These are phyloP conservation scores for Saxophila tyrrhenica DNA, from an alignment of 495 filamentous ascomycete species.

Conservation along the genomic window DNA sequence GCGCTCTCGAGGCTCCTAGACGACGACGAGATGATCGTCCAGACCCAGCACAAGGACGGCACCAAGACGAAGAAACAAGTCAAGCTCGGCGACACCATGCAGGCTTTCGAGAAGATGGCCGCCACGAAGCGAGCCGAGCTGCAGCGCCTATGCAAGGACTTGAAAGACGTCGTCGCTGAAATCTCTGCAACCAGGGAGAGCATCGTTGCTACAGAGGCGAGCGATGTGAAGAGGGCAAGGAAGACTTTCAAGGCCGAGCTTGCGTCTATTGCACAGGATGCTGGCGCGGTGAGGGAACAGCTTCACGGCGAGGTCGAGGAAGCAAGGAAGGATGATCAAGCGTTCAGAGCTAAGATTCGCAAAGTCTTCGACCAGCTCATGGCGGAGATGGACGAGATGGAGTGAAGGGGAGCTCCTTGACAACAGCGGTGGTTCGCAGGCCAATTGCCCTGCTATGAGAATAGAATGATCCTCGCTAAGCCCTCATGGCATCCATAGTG, in stretches of 20 bases:
- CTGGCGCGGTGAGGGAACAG: not conserved
- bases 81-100: constrained; percentile 1
- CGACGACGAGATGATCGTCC: constrained; percentile 6
- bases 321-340: not conserved
- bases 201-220: not conserved
- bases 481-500: too few relatives aligned
- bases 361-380: too few relatives aligned
- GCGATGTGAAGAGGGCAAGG: not conserved
- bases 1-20: not conserved
- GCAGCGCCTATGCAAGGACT: not conserved
- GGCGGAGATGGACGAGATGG: too few relatives aligned
- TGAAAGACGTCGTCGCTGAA: not conserved
- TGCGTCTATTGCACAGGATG: not conserved
- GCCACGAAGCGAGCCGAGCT: not conserved
- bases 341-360: not conserved
- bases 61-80: not conserved
- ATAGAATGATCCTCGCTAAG: too few relatives aligned
- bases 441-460: too few relatives aligned
- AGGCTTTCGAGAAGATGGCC: not conserved
- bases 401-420: too few relatives aligned
- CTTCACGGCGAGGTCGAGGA: not conserved
- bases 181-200: not conserved
- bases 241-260: not conserved
- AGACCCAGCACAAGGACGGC: not conserved
- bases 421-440: too few relatives aligned